These are phyloP conservation scores for Rhizomucor pusillus DNA, from an alignment of 371 early-diverging fungal genomes.

Conservation along the genomic window DNA sequence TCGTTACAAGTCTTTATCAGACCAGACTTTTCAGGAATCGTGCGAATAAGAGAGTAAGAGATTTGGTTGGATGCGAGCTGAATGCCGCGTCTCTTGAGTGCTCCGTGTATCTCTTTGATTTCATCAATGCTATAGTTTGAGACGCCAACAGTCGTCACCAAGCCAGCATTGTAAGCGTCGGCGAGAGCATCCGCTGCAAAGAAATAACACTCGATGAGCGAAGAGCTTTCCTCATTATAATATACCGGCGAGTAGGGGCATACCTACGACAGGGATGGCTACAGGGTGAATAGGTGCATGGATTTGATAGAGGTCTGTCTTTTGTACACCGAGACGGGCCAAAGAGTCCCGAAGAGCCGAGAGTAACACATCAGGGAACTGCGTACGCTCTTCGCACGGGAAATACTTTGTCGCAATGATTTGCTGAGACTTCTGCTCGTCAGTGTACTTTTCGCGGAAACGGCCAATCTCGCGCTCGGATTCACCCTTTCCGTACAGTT, in stretches of 20 bases:
- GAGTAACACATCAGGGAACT: constrained; percentile 42
- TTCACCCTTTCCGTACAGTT: constrained; percentile 55
- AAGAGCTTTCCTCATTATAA: background rate
- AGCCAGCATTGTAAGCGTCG: constrained; percentile 50
- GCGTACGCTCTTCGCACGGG: constrained; percentile 31
- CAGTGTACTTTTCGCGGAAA: constrained; percentile 23
- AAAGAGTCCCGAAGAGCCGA: constrained; percentile 52
- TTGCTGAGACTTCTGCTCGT: constrained; percentile 20
- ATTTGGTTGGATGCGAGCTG: constrained; percentile 57
- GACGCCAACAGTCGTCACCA: constrained; percentile 66
- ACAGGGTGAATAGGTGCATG: constrained; percentile 66
- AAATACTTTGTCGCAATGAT: constrained; percentile 57
- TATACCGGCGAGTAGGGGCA: background rate
- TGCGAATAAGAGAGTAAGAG: constrained; percentile 48
- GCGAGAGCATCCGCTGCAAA: constrained; percentile 45
- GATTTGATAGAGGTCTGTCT: constrained; percentile 70
- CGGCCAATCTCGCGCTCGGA: constrained; percentile 48
- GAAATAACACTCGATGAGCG: background rate
- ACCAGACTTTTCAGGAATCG: constrained; percentile 50
- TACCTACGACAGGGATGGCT: constrained; percentile 45
- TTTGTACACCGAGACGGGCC: constrained; percentile 51
- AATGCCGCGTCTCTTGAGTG: constrained; percentile 47
- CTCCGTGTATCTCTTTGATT: constrained; percentile 46
- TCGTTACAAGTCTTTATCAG: constrained; percentile 53
- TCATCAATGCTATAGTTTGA: constrained; percentile 61